Evolutionary conservation across 2,329 filamentous ascomycete genomes (phyloP).

Genomic region (Cercospora sojina): DNA sequence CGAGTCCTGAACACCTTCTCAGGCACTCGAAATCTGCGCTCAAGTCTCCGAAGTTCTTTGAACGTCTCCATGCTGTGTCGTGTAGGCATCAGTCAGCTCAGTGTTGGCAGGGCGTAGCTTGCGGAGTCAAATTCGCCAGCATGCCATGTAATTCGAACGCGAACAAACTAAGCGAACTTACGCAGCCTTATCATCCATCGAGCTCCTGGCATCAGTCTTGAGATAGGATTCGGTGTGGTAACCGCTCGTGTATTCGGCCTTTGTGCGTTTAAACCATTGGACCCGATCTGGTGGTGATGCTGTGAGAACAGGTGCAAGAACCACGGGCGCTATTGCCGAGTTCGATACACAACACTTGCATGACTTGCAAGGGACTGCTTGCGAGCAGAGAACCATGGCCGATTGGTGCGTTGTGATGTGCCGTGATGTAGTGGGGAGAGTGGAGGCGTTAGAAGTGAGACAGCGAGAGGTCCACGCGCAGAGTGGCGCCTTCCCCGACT

Average conservation of each 20-base stretch:
- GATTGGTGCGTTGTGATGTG: neutral
- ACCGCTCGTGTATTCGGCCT: neutral
- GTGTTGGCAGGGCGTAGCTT: neutral
- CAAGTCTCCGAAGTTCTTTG: constrained; percentile 2
- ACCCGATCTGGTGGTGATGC: neutral
- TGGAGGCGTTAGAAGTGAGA: neutral
- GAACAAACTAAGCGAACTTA: neutral
- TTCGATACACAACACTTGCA: neutral
- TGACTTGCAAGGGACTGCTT: constrained; percentile 6
- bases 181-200: constrained; percentile 9
- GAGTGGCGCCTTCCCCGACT: neutral
- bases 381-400: constrained; percentile 12
- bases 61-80: neutral
- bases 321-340: neutral
- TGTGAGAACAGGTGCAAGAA: neutral
- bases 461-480: neutral
- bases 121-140: neutral
- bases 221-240: neutral
- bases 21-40: neutral
- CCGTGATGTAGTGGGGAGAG: neutral
- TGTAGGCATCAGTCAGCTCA: neutral
- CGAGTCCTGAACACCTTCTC: neutral
- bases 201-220: neutral
- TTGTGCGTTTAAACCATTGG: neutral
- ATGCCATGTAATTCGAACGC: neutral